Conservation (phyloP, 2,329 filamentous ascomycete genomes). For the Fusarium nisikadoi region DNA sequence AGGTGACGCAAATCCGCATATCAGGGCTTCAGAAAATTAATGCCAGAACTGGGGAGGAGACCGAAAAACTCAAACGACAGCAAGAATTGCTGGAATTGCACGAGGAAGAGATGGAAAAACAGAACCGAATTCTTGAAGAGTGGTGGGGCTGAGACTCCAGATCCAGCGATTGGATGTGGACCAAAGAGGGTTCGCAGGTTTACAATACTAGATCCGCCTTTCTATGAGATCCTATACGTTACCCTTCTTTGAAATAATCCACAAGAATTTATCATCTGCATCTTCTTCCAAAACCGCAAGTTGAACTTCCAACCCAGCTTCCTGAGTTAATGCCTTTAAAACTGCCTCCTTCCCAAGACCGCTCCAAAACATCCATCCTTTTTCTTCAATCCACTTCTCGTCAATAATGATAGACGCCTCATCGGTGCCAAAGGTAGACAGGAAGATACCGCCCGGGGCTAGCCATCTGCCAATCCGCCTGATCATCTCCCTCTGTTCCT, state of each 20-base stretch:
- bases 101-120: accelerated
- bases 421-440: slow-evolving; percentile 4
- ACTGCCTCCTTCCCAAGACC: background rate
- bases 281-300: background rate
- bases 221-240: too few species aligned
- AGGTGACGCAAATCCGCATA: too few species aligned
- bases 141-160: background rate
- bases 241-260: slow-evolving; percentile 1
- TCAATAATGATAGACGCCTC: background rate
- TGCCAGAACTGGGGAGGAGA: background rate
- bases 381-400: background rate
- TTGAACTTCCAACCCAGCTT: background rate
- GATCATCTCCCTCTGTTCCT: slow-evolving; percentile 19
- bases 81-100: background rate
- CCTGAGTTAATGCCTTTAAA: background rate
- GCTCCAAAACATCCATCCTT: slow-evolving; percentile 34
- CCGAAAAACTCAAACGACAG: accelerated
- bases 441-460: background rate
- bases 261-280: slow-evolving; percentile 4
- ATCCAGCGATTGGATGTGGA: background rate
- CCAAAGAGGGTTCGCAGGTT: background rate
- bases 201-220: too few species aligned
- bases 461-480: slow-evolving; percentile 3
- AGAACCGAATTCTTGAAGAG: accelerated
- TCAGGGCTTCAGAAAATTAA: background rate